Percentiles rank a stretch among this genome's conserved stretches.
phyloP scores from a whole-genome alignment of 371 early-diverging fungal species.

The Saksenaea oblongispora region DNA sequence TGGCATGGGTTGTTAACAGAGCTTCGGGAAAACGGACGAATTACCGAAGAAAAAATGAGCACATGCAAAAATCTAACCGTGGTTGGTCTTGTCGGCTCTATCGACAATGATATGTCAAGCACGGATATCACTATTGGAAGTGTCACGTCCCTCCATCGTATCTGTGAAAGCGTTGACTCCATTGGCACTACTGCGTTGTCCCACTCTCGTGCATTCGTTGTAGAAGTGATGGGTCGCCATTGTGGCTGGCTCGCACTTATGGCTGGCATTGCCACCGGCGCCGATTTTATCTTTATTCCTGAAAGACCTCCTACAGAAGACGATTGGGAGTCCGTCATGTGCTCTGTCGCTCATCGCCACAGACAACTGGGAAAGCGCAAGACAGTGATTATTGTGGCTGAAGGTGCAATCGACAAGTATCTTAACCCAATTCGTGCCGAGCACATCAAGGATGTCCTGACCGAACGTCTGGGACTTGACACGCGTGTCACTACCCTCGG shows the following conservation, averaged over 20 bases:
- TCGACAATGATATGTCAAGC: constrained; percentile 97
- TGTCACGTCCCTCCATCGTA: constrained; percentile 94
- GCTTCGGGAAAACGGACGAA: constrained; percentile 58
- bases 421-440: constrained; percentile 88
- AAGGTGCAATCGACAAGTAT: constrained; percentile 93
- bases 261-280: constrained; percentile 91
- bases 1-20: constrained; percentile 87
- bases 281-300: constrained; percentile 97
- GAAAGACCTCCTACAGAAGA: constrained; percentile 86
- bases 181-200: constrained; percentile 95
- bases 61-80: constrained; percentile 78
- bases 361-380: constrained; percentile 76
- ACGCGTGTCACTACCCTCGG: constrained; percentile 96
- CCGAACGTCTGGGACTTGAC: constrained; percentile 80
- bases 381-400: constrained; percentile 93
- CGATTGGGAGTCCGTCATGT: constrained; percentile 86
- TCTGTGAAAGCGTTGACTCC: constrained; percentile 96
- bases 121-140: constrained; percentile 99
- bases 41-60: constrained; percentile 61
- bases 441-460: constrained; percentile 78
- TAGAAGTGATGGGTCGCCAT: constrained; percentile 99
- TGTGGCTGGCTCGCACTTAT: constrained; percentile 99
- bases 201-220: constrained; percentile 97
- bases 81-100: constrained; percentile 96
- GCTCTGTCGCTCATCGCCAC: constrained; percentile 57